Evolutionary conservation across 371 early-diverging fungal species (phyloP), one percentile per base, ranked within the genome.

Genomic region (Choanephora cucurbitarum): DNA sequence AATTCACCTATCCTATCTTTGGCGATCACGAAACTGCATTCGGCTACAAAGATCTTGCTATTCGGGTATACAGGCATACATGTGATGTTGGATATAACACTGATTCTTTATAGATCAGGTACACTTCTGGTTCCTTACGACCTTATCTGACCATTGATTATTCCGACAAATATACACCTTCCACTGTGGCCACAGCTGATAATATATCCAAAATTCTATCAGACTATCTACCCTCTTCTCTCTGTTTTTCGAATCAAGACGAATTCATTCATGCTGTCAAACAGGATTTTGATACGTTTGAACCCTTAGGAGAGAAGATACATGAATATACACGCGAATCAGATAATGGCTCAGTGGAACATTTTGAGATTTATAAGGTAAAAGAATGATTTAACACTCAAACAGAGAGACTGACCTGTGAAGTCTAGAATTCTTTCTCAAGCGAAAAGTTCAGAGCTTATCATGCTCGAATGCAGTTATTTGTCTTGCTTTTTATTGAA

Each of bases 11-110:
- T 67, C 88, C 91, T 15, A 80, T 96, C 39, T 94, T 91, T 74
- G 96, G 96, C n/a, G 85, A 89, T 46, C 89, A 92, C 42, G 90
- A 92, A 62, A 82, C 86, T 23, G 84, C 92, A 5, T 94, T 89
- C 62, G 97, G 97, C 15, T 96, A 92, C 75, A 91, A 90, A 67
- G 83, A 85, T 40, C 71, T 94, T 51, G 55, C 72, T 22, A 83
- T 95, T 57, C 78, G 86, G 69, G 90, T 85, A 70, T 1, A 14
- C 11, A 15, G 10, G 33, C 64, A 52, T 44, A 34, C 41, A 37
- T 19, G 3, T 42, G 13, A 33, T 44, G 31, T 17, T 45, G 15
- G 1, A 21, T 5, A 44, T 8, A 13, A 3, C 8, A 21, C 34
- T 46, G 15, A 33, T 1, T 55, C 31, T 58, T 41, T 3, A 31